Conservation (phyloP, 257 asterid genomes). For the Buddleja alternifolia region DNA sequence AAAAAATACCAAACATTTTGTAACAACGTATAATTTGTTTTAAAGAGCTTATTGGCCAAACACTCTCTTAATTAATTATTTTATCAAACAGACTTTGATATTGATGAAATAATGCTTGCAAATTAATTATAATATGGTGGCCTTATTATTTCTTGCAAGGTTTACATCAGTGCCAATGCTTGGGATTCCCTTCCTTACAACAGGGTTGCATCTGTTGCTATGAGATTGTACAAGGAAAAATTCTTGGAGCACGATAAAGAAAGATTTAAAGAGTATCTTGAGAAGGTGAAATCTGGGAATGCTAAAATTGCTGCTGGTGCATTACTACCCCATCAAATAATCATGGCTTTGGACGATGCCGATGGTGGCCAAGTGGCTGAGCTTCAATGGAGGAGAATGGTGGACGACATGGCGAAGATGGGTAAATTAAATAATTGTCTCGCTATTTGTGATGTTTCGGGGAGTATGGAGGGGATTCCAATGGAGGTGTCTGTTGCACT, state of each 20-base stretch:
- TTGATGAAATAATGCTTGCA: too few species aligned
- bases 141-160: too few species aligned
- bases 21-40: too few species aligned
- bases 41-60: too few species aligned
- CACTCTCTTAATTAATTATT: too few species aligned
- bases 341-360: constrained; percentile 10
- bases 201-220: constrained; percentile 58
- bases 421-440: constrained; percentile 49
- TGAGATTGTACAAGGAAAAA: constrained; percentile 41
- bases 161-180: constrained; percentile 43
- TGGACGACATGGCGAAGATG: constrained; percentile 38
- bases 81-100: too few species aligned
- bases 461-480: constrained; percentile 42
- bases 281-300: constrained; percentile 38
- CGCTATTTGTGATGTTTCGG: constrained; percentile 50
- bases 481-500: constrained; percentile 56
- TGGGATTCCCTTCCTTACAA: constrained; percentile 40
- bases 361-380: constrained; percentile 46
- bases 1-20: too few species aligned
- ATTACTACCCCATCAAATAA: constrained; percentile 52
- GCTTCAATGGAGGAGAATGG: constrained; percentile 69
- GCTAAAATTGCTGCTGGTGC: constrained; percentile 52
- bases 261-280: constrained; percentile 46
- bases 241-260: constrained; percentile 46
- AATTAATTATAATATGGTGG: too few species aligned